Evolutionary conservation across 2,329 filamentous ascomycete genomes (phyloP).

Genomic region (Chaetomium sp.): DNA sequence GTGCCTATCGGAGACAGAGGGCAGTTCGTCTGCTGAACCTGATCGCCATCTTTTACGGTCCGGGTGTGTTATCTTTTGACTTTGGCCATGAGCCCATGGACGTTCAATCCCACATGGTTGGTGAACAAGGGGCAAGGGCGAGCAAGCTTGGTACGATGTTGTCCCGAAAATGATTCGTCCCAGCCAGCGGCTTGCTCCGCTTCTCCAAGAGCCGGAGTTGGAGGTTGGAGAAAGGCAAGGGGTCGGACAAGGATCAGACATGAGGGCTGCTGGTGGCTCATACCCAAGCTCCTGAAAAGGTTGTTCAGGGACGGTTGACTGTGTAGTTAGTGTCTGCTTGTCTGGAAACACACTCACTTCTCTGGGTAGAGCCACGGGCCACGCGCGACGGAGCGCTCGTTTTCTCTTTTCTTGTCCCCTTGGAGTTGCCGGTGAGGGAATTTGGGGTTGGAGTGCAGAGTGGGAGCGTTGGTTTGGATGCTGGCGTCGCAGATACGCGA

Average conservation of each 20-base stretch:
- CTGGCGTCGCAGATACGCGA: slow-evolving; percentile 17
- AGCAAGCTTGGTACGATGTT: not conserved
- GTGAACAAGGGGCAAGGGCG: not conserved
- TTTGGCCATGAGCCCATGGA: not conserved
- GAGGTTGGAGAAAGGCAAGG: slow-evolving; percentile 2
- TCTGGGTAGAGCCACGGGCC: not conserved
- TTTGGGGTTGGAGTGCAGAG: not conserved
- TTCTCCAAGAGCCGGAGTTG: slow-evolving; percentile 9
- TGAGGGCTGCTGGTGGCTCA: not conserved
- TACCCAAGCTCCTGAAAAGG: not conserved
- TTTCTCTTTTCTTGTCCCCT: not conserved
- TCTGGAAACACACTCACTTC: not conserved
- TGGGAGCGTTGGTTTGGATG: not conserved
- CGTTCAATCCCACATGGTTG: not conserved
- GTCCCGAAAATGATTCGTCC: not conserved
- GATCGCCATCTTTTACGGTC: not conserved
- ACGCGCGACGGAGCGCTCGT: not conserved
- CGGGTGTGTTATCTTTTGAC: not conserved
- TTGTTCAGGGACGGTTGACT: not conserved
- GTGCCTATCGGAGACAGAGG: not conserved
- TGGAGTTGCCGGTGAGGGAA: slow-evolving; percentile 10
- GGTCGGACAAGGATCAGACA: not conserved
- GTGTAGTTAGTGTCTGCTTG: not conserved
- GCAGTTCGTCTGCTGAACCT: not conserved
- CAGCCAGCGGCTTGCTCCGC: not conserved